Evolutionary conservation across 1,139 yeast species (phyloP), one percentile per base, ranked within the genome.

Genomic region (Blastobotrys aristatus): DNA sequence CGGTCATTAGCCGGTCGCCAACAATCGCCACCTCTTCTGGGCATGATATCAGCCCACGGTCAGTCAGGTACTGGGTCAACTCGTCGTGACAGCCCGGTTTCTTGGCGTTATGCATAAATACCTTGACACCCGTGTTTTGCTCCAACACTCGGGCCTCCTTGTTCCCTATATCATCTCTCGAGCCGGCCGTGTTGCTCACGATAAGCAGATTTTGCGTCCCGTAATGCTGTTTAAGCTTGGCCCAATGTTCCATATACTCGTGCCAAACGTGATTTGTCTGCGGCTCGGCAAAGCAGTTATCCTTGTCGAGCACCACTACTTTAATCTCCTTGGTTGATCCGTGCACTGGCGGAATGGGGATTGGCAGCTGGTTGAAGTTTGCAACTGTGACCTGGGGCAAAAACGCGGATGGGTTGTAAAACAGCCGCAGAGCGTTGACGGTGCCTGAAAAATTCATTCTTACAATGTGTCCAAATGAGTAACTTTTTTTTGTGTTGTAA

Each of bases 161-260:
- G 54, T 79, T 76, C 41, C 71, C 74, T 1, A 57, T 59, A 59
- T 90, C 97, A 56, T 82, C 95, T 49, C 76, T 73, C 1, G 97
- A 86, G 0, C 98, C 98, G 0, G 97, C 96, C 0, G 96, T 86
- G 61, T 92, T 92, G 58, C 96, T 85, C 3, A 92, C 97, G 33
- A 92, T 84, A 30, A 89, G 69, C 20, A 90, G 63, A 24, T 74
- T 72, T n/a, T 79, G 81, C 33, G 74, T 79, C 0, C 95, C 90
- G 57, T 84, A 88, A 2, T 66, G 59, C 5, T 63, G 58, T 43
- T 74, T 72, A 47, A 90, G 70, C 27, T 64, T 59, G 4, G 70
- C 66, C 94, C 95, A 88, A 14, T 76, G 73, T 7, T 70, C 71
- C 61, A 68, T 57, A 59, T 89, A 88, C 1, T 69, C 84, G 0